Conservation (phyloP, 768 basidiomycete genomes). For the Ramaria sp. region DNA sequence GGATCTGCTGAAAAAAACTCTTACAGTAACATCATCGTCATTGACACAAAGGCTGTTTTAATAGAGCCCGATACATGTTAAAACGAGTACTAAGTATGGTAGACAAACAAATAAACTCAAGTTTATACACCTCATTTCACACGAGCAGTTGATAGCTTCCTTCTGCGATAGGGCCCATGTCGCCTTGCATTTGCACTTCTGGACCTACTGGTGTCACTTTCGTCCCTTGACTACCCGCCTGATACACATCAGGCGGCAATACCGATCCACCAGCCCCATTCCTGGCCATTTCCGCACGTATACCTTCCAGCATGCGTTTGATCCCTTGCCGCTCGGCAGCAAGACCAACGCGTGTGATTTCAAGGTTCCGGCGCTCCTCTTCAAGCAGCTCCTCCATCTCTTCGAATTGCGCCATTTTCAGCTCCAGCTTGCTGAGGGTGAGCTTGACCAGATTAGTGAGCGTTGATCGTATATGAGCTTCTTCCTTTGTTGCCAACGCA, state of each 20-base stretch:
- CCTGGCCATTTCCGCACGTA: slow-evolving; percentile 52
- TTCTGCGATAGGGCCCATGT: slow-evolving; percentile 2
- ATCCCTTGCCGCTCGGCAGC: slow-evolving; percentile 68
- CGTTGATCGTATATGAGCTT: slow-evolving; percentile 63
- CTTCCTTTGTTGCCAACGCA: slow-evolving; percentile 72
- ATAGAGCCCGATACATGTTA: too few relatives aligned
- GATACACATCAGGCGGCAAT: slow-evolving; percentile 5
- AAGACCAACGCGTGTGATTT: slow-evolving; percentile 69
- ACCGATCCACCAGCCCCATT: slow-evolving; percentile 17
- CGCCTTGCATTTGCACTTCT: slow-evolving; percentile 1
- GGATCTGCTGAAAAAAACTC: too few relatives aligned
- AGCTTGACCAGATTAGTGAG: slow-evolving; percentile 81
- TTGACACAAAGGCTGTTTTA: too few relatives aligned
- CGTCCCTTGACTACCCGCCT: slow-evolving; percentile 7
- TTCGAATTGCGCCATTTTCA: slow-evolving; percentile 93
- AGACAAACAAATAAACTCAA: neutral
- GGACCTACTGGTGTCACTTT: neutral
- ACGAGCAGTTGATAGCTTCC: slow-evolving; percentile 6
- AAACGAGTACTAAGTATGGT: neutral
- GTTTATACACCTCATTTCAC: neutral
- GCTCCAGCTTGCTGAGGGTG: slow-evolving; percentile 77
- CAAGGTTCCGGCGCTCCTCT: slow-evolving; percentile 76
- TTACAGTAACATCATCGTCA: too few relatives aligned
- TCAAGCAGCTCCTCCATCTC: slow-evolving; percentile 87
- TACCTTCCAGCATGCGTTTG: slow-evolving; percentile 60